Conservation (phyloP, 805 yeast species). For the Priceomyces castillae region DNA sequence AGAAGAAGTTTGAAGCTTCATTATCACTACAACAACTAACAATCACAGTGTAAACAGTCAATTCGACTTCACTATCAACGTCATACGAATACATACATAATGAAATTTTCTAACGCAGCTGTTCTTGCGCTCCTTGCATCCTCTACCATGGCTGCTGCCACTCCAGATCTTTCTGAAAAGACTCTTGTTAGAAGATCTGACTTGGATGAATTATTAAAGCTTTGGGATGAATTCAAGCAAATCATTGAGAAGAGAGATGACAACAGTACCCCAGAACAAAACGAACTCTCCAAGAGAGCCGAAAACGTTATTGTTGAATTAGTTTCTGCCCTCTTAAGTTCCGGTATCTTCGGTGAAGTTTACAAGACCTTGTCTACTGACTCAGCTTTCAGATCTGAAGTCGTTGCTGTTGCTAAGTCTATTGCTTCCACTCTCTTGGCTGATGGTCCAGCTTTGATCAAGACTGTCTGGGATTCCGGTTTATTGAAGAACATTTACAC, state of each 20-base stretch:
- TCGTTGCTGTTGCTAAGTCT: conserved; percentile 27
- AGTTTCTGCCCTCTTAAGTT: conserved; percentile 32
- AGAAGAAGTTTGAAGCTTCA: neutral
- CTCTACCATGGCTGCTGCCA: conserved; percentile 35
- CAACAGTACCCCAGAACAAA: conserved; percentile 26
- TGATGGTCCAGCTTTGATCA: conserved; percentile 40
- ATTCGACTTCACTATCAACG: neutral
- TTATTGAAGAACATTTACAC: conserved; percentile 32
- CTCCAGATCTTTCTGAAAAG: conserved; percentile 24
- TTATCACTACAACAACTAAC: neutral
- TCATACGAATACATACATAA: conserved; percentile 11
- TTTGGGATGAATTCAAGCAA: conserved; percentile 32
- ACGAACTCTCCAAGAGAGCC: conserved; percentile 33
- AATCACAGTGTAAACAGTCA: neutral
- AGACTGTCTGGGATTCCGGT: conserved; percentile 42
- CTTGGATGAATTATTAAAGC: conserved; percentile 28
- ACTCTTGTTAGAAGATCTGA: conserved; percentile 36
- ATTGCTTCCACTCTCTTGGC: conserved; percentile 33
- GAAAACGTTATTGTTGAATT: conserved; percentile 35
- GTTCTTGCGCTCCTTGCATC: conserved; percentile 40
- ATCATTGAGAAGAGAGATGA: conserved; percentile 36
- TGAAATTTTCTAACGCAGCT: conserved; percentile 42
- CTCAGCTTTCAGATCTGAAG: conserved; percentile 23
- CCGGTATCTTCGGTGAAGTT: conserved; percentile 38
- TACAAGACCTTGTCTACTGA: conserved; percentile 35